These are phyloP conservation scores for Urochloa ruziziensis DNA, from an alignment of 176 grass and related monocot genomes.

Conservation along the genomic window DNA sequence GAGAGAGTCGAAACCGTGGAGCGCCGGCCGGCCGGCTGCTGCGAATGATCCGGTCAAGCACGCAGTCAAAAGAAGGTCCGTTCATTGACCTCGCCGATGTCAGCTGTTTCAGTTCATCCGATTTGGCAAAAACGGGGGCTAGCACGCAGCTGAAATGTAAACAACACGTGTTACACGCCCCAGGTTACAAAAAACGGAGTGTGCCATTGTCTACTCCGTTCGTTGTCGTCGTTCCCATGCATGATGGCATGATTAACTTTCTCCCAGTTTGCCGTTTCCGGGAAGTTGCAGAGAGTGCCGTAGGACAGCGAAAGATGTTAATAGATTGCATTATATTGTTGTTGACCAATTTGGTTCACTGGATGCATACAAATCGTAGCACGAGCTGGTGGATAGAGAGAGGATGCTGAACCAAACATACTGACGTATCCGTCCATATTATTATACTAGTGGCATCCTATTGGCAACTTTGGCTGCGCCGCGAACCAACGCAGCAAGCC, in stretches of 20 bases:
- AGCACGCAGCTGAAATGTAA: neutral
- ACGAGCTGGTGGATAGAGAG: too few relatives aligned
- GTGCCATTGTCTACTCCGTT: neutral
- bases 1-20: neutral
- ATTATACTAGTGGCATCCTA: neutral
- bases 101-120: neutral
- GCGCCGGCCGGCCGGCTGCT: neutral
- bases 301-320: neutral
- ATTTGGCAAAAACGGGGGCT: neutral
- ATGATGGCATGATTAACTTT: neutral
- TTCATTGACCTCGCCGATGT: neutral
- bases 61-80: neutral
- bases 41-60: neutral
- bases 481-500: conserved; percentile 39
- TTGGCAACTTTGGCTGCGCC: neutral
- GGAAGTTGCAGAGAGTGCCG: neutral
- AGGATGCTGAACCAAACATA: too few relatives aligned
- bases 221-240: too few relatives aligned
- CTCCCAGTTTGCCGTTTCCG: neutral
- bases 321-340: neutral
- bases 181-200: neutral
- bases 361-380: neutral
- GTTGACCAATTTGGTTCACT: neutral
- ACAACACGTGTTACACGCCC: neutral
- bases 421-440: too few relatives aligned